Evolutionary conservation across 345 rosid species (phyloP), one percentile per base, ranked within the genome.

Genomic region (Turritis glabra): DNA sequence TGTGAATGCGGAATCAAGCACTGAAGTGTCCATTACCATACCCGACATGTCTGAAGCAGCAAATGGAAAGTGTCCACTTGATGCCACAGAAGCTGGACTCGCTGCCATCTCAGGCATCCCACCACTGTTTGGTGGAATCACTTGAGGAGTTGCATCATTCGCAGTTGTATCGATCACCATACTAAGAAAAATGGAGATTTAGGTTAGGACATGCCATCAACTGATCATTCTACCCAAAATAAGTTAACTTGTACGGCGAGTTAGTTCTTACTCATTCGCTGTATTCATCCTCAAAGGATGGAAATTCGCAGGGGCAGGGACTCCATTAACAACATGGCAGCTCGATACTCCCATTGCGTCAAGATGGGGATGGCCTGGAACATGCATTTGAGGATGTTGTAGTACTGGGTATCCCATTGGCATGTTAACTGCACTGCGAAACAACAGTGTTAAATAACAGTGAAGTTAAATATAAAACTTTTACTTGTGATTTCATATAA

Each of bases 321-420:
- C 92, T 74, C 99, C 98, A 78, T 92, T 95, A 58, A 92, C 99
- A 38, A 90, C 94, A 82, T 90, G 99, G 77, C 92, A 95, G 82
- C 97, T 89, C 59, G 99, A 90, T 38, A 95, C 81, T 75, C 98
- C 83, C 91, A 95, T 82, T n/a, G 96, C 62, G 29, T 92, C 89
- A 13, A 89, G 80, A 85, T 88, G 98, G 26, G 91, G 98, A 78
- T 92, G 80, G 67, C 89, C 92, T 3, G 92, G 67, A 72, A 80
- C 90, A 46, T 89, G 86, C 82, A 95, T 84, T 55, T 87, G 89
- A 78, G 94, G 91, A 76, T 83, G 99, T 77, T 95, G 99, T 61
- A 95, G 83, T 54, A 95, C 91, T 47, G 99, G 99, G 61, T 90
- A 95, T 53, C 98, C 98, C 87, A 95, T 90, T 25, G 99, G 99